Conservation (phyloP, 306 rosid genomes). For the Sophora flavescens region DNA sequence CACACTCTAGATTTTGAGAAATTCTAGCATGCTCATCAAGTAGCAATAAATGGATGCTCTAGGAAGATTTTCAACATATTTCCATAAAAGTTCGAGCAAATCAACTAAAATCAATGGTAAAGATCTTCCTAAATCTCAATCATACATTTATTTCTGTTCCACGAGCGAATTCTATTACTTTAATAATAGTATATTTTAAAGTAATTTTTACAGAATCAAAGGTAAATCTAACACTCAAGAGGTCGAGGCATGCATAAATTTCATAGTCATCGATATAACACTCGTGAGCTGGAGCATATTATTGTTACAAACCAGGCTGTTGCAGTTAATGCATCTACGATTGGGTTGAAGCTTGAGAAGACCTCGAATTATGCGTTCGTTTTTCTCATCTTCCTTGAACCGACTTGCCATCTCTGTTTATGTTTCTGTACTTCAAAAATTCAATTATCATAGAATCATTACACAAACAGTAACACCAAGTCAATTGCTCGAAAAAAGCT, state of each 20-base stretch:
- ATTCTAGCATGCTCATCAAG: background rate
- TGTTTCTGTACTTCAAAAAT: conserved; percentile 42
- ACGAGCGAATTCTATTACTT: too few species aligned
- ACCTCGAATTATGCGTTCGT: conserved; percentile 88
- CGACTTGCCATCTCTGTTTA: conserved; percentile 71
- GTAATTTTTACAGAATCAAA: conserved; percentile 14
- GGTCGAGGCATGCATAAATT: background rate
- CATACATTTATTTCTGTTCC: background rate
- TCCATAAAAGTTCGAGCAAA: background rate
- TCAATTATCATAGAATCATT: conserved; percentile 41
- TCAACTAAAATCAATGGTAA: background rate
- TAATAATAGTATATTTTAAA: too few species aligned
- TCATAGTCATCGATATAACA: background rate
- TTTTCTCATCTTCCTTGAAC: conserved; percentile 85
- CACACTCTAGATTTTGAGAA: background rate
- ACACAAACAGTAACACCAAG: background rate
- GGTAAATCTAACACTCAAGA: conserved; percentile 1
- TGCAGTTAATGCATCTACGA: conserved; percentile 92
- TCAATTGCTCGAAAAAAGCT: background rate
- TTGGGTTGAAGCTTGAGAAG: conserved; percentile 84
- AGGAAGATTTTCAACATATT: too few species aligned
- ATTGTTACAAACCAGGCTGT: conserved; percentile 67
- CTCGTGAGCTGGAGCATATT: background rate
- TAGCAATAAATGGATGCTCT: background rate
- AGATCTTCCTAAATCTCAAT: background rate